These are phyloP conservation scores for Symbiodinium natans DNA, from an alignment of 73 alveolate species.

Conservation along the genomic window DNA sequence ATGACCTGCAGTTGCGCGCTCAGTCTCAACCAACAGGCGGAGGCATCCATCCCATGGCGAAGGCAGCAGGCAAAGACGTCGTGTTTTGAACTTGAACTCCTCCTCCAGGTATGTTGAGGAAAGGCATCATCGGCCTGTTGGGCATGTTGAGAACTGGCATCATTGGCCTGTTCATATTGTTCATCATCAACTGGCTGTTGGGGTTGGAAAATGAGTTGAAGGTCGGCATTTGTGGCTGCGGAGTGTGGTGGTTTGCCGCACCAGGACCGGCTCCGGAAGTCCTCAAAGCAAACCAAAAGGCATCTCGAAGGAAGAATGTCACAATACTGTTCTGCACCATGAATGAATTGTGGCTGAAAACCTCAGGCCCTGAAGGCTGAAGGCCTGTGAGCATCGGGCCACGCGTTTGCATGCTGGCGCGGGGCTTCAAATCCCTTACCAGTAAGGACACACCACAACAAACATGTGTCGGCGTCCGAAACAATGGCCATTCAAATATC, in stretches of 20 bases:
- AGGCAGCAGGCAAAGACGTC: not conserved
- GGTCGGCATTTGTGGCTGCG: not conserved
- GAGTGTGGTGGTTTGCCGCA: not conserved
- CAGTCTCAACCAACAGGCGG: no score
- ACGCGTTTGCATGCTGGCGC: no score
- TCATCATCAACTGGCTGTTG: not conserved
- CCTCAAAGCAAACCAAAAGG: conserved; percentile 9
- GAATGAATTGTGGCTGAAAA: no score
- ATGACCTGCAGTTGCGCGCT: no score
- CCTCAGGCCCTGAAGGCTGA: no score
- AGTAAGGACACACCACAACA: no score
- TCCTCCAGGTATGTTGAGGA: not conserved
- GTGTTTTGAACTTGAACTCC: not conserved
- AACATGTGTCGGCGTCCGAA: no score
- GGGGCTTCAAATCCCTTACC: no score
- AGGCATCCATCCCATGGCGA: not conserved
- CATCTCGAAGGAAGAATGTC: not conserved
- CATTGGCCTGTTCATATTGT: not conserved
- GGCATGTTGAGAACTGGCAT: not conserved
- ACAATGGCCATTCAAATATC: no score
- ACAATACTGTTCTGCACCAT: not conserved
- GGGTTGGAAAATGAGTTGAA: not conserved
- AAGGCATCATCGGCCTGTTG: not conserved
- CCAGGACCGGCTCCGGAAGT: conserved; percentile 62
- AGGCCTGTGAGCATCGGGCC: no score